Base-by-base conservation (phyloP, 164 flowering plant genomes). In the Tetrastigma voinierianum region DNA sequence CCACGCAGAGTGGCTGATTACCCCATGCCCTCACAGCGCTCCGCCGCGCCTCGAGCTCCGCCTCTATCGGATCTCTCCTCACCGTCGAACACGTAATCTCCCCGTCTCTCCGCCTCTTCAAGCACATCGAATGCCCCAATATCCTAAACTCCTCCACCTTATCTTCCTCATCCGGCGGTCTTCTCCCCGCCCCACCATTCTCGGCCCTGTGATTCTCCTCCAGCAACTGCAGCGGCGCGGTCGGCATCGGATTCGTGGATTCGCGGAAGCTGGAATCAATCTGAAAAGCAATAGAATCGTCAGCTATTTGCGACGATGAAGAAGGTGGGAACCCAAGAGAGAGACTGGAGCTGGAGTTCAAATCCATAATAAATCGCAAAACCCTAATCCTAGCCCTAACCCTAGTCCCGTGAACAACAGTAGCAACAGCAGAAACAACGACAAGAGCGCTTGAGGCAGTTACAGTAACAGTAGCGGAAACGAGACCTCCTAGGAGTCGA, bases 121-220 rank as follows among this genome's bases (percentile, higher is more conserved):
- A 59, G 66, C 87, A 83, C 90, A 87, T 80, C 9, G 84, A 71
- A 62, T 88, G 88, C 18, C 96, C 96, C 14, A 88, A 54, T 44
- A 90, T 66, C 45, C 79, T 76, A 69, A 88, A 82, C 72, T 85
- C 84, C 53, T 80, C 90, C 44, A 77, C 87, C 1, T 70, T 81
- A 9, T 69, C 76, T 0, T 76, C 81, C 0, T 65, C 78, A 0
- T 43, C 69, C 1, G n/a, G 51, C 62, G 24, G 45, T 60, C 21
- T 58, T 73, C 16, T 14, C 49, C 54, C 51, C 52, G 9, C 14
- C 40, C 20, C 3, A 1, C 65, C 53, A 10, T 66, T 61, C 55
- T 70, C 72, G 16, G 23, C 65, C 14, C 24, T 10, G 11, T 52
- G 45, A 14, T 43, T 21, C 4, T 46, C 62, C 12, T 45, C 62